These are phyloP conservation scores for Eucalyptus tenuipes DNA, from an alignment of 345 rosid genomes.

Conservation along the genomic window DNA sequence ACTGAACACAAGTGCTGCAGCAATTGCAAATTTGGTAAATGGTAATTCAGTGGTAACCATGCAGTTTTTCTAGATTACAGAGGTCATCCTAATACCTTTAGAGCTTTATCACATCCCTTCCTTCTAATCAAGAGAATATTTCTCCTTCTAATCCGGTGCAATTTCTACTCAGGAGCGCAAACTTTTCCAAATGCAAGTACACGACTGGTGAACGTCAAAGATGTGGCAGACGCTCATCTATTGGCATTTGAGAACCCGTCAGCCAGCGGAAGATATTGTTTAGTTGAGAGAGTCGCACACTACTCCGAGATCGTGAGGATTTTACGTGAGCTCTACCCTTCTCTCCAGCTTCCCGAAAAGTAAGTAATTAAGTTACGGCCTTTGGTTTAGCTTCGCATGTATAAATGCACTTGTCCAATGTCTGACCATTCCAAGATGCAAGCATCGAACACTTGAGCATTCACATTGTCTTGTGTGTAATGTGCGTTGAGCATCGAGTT, in stretches of 20 bases:
- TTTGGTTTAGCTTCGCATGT: background rate
- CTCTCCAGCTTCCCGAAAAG: constrained; percentile 62
- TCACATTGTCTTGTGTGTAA: background rate
- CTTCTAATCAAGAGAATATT: background rate
- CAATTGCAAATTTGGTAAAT: constrained; percentile 62
- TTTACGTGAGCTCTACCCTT: constrained; percentile 50
- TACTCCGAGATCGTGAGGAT: constrained; percentile 57
- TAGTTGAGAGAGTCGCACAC: constrained; percentile 74
- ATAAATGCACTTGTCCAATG: background rate
- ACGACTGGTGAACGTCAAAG: constrained; percentile 59
- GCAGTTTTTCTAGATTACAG: background rate
- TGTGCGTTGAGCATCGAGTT: background rate
- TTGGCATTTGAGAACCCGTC: constrained; percentile 72
- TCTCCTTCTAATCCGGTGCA: background rate
- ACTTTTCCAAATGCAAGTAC: constrained; percentile 53
- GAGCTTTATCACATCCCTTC: background rate
- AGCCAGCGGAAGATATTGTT: constrained; percentile 74
- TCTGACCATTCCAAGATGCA: background rate
- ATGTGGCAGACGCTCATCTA: constrained; percentile 80
- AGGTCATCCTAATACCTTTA: background rate
- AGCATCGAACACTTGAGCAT: background rate
- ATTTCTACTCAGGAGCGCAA: constrained; percentile 41
- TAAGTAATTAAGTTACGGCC: constrained; percentile 1
- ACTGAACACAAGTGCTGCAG: constrained; percentile 84
- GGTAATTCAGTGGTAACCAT: constrained; percentile 21